Conservation (phyloP, 768 basidiomycete genomes). For the Xerocomus spinulosus region DNA sequence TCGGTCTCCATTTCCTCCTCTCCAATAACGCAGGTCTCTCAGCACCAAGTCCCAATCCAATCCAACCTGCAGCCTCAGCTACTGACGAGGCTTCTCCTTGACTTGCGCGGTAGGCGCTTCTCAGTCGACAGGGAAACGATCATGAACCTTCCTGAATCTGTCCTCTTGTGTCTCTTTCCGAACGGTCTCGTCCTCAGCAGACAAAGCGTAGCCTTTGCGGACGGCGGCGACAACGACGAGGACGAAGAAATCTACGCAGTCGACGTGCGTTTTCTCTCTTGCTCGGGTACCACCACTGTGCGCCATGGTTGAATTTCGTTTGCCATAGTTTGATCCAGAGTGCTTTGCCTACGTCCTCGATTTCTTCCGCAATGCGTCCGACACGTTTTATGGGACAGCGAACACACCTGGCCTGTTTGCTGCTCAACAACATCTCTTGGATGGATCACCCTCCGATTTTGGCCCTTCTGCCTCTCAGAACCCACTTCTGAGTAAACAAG, state of each 20-base stretch:
- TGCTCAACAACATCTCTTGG: constrained; percentile 76
- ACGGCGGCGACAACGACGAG: constrained; percentile 70
- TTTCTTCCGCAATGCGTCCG: constrained; percentile 87
- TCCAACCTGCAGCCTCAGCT: constrained; percentile 80
- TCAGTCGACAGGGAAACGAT: constrained; percentile 95
- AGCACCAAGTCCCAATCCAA: constrained; percentile 51
- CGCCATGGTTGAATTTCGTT: constrained; percentile 3
- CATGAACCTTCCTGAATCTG: constrained; percentile 97
- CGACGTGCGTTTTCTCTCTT: constrained; percentile 64
- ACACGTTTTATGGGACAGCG: constrained; percentile 86
- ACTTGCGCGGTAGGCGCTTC: constrained; percentile 87
- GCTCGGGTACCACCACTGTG: constrained; percentile 1
- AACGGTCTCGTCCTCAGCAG: constrained; percentile 93
- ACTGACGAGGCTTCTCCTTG: constrained; percentile 83
- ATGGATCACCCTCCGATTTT: constrained; percentile 56
- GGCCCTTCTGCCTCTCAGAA: constrained; percentile 72
- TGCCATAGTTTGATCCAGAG: constrained; percentile 85
- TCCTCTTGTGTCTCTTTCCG: constrained; percentile 93
- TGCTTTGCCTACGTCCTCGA: constrained; percentile 91
- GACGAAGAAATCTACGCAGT: constrained; percentile 93
- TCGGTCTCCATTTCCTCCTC: constrained; percentile 45
- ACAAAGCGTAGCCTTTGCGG: constrained; percentile 71
- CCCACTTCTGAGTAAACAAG: constrained; percentile 91
- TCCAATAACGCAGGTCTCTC: constrained; percentile 53
- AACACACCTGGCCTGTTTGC: constrained; percentile 66